Conservation (phyloP, 495 filamentous ascomycete species). For the Sabuloglossum arenarium region DNA sequence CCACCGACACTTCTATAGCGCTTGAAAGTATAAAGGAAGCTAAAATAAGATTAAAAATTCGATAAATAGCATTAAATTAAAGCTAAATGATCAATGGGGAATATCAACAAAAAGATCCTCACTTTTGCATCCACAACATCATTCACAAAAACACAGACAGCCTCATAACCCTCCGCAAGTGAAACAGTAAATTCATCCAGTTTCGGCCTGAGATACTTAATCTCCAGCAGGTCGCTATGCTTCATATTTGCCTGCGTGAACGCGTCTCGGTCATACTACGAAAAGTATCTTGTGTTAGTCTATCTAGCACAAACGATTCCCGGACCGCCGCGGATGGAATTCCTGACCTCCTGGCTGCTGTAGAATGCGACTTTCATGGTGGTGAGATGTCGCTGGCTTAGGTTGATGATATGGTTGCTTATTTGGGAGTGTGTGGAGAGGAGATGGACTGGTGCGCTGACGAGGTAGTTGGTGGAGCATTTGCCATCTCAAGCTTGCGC, state of each 20-base stretch:
- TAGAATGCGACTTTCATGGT: neutral
- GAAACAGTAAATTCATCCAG: constrained; percentile 21
- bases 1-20: too few relatives aligned
- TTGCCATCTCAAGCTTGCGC: too few relatives aligned
- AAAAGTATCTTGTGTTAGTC: neutral
- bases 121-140: constrained; percentile 32
- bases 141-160: constrained; percentile 55
- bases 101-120: neutral
- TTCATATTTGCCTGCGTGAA: neutral
- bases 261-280: neutral
- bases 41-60: too few relatives aligned
- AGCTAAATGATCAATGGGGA: constrained; percentile 23
- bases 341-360: neutral
- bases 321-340: too few relatives aligned
- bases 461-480: too few relatives aligned
- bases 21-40: too few relatives aligned
- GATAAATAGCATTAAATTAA: neutral
- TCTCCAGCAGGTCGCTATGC: neutral
- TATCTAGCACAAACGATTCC: neutral
- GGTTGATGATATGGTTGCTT: too few relatives aligned
- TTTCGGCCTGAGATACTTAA: neutral
- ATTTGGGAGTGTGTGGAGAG: too few relatives aligned
- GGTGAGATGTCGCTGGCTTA: neutral
- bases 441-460: too few relatives aligned
- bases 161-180: constrained; percentile 30